Base-by-base conservation (phyloP, 805 yeast species). In the Pichia occidentalis region DNA sequence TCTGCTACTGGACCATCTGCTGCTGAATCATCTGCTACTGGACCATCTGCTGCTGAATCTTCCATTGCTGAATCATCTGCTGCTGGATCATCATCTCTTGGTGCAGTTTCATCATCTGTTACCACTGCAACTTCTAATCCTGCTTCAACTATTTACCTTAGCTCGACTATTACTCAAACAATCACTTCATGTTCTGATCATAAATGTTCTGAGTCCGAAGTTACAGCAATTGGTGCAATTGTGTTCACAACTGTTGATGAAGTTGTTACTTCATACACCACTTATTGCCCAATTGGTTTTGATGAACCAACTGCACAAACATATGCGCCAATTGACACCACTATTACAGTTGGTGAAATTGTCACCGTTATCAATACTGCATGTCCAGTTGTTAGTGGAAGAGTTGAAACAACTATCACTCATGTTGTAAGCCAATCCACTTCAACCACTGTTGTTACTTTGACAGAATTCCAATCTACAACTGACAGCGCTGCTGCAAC, bases 181-280 rank as follows among this genome's bases (percentile, higher is more conserved):
- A 27, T 45, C 29, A 49, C 56, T 20, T 39, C 47, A n/a, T 53
- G 58, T 36, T 47, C 50, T n/a, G 45, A 41, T 12, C 34, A 47
- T 17, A 34, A 32, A 17, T 54, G 59, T 37, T 29, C 47, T 4
- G 36, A 19, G n/a, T 11, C 22, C 12, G 22, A 13, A 24, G 46
- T 8, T 31, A 34, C 18, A 48, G 48, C 25, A 28, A 24, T 50
- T 11, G 50, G 49, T 24, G 47, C 59, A 8, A 45, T 52, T 10
- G 51, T 56, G 44, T 43, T 50, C 10, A 49, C 53, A 2, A 45
- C 51, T 10, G 37, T 53, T 30, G 40, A 46, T 10, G 57, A 50
- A 19, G 38, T 45, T 5, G 46, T 35, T 6, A 49, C 52, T 30
- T 32, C 36, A 14, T 45, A 37, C 37, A 46, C 51, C 9, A 50